Conservation (phyloP, 306 rosid species). For the Cyamopsis tetragonoloba region DNA sequence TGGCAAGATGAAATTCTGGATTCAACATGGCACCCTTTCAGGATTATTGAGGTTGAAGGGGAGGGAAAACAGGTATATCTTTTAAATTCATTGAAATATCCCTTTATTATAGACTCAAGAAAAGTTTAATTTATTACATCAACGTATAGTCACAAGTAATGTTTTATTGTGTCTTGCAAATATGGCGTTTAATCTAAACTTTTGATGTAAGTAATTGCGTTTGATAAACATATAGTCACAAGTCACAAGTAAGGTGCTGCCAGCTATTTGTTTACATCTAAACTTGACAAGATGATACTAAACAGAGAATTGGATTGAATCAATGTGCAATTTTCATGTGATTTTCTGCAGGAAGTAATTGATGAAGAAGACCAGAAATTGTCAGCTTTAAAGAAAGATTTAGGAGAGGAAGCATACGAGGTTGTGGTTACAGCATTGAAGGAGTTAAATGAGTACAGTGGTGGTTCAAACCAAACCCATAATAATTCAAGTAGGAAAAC, state of each 20-base stretch:
- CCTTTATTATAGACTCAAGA: too few species aligned
- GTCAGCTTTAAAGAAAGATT: not conserved
- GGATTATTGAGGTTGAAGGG: not conserved
- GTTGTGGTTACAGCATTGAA: constrained; percentile 7
- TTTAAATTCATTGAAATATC: too few species aligned
- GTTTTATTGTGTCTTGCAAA: too few species aligned
- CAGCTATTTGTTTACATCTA: not conserved
- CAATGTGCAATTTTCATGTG: not conserved
- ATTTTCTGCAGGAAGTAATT: not conserved
- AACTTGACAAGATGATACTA: too few species aligned
- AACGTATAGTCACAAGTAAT: too few species aligned
- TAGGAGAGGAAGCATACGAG: not conserved
- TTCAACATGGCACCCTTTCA: constrained; percentile 17
- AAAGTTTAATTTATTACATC: too few species aligned
- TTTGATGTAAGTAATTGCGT: too few species aligned
- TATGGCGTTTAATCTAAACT: too few species aligned
- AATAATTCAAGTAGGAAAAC: not conserved
- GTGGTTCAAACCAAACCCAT: not conserved
- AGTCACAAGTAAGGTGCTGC: too few species aligned
- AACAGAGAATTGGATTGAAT: too few species aligned
- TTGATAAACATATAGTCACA: too few species aligned
- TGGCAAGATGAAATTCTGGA: constrained; percentile 3
- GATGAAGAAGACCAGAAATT: not conserved
- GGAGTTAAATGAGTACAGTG: not conserved
- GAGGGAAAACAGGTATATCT: not conserved